Conservation (phyloP, 768 basidiomycete genomes). For the Stropharia rugosoannulata region DNA sequence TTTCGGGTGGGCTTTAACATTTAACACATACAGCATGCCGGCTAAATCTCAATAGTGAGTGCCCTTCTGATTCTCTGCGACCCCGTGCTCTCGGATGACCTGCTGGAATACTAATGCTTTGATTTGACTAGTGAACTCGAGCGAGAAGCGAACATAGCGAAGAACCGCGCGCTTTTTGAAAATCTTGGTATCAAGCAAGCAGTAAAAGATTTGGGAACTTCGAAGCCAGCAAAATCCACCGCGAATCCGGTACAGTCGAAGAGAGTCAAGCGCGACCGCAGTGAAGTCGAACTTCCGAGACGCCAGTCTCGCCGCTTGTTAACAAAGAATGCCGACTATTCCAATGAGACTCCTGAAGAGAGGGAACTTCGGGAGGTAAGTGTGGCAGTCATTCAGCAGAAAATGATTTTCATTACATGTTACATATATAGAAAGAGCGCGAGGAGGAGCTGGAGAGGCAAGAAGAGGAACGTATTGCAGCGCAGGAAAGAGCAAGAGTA, state of each 20-base stretch:
- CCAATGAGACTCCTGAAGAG: constrained; percentile 64
- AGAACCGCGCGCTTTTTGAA: constrained; percentile 74
- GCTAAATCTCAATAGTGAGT: constrained; percentile 53
- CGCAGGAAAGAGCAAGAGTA: constrained; percentile 58
- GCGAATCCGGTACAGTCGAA: constrained; percentile 69
- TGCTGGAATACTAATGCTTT: constrained; percentile 9
- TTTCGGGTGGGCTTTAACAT: too few species aligned
- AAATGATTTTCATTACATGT: background rate
- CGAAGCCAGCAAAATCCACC: constrained; percentile 29
- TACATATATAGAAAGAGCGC: constrained; percentile 41
- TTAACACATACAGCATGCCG: constrained; percentile 27
- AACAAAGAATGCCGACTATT: constrained; percentile 44
- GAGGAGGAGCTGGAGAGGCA: constrained; percentile 55
- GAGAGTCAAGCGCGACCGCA: constrained; percentile 49
- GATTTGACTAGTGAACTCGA: constrained; percentile 49
- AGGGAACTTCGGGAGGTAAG: constrained; percentile 65
- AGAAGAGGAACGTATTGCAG: constrained; percentile 52
- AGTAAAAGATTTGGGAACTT: constrained; percentile 44
- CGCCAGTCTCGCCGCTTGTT: constrained; percentile 67
- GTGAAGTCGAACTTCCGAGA: constrained; percentile 48
- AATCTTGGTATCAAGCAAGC: constrained; percentile 67
- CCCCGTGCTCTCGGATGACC: too few species aligned
- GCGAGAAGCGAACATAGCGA: constrained; percentile 78
- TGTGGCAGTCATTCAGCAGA: background rate
- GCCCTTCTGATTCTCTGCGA: background rate